Evolutionary conservation across 306 rosid species (phyloP), one percentile per base, ranked within the genome.

Genomic region (Glycine latifolia): DNA sequence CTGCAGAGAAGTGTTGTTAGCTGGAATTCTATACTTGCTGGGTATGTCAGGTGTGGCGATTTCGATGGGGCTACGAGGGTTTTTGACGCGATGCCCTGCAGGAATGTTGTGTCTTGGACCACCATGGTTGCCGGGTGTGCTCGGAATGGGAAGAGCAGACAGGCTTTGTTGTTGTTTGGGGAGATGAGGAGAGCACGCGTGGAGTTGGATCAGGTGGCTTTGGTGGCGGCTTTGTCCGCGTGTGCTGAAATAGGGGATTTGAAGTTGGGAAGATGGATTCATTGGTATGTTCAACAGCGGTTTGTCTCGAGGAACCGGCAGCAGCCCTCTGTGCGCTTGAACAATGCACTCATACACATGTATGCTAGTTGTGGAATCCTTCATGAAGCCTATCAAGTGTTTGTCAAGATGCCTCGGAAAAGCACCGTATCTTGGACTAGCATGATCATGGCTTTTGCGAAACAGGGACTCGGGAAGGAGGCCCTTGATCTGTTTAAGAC

Each of bases 261-360:
- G 78, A 85, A 81, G 66, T 70, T 91, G 67, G 94, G 97, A 78
- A 89, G 87, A 67, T 92, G 94, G 97, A 86, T 94, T 58, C 97
- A 90, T 79, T 3, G 81, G 83, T 87, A 87, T 75, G 75, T 80
- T 43, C 84, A 85, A 7, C 77, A 81, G 78, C 56, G 83, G 71
- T 77, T 88, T 82, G 72, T 67, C 52, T 79, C 52, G 3, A 80
- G 56, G 68, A 67, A 77, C 37, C 62, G n/a, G 10, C 66, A 52
- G 20, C 78, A 80, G 7, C 71, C 31, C 31, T 87, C 82, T 55
- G 86, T 90, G 70, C 89, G 87, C 60, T 70, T 94, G 89, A 79
- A 77, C 88, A 90, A 92, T 81, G 91, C 95, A 10, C 91, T 94
- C 66, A 82, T 94, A n/a, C 97, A 94, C 78, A 94, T 92, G 97